Conservation (phyloP, 2,329 filamentous ascomycete species). For the Chrysoporthe cubensis region DNA sequence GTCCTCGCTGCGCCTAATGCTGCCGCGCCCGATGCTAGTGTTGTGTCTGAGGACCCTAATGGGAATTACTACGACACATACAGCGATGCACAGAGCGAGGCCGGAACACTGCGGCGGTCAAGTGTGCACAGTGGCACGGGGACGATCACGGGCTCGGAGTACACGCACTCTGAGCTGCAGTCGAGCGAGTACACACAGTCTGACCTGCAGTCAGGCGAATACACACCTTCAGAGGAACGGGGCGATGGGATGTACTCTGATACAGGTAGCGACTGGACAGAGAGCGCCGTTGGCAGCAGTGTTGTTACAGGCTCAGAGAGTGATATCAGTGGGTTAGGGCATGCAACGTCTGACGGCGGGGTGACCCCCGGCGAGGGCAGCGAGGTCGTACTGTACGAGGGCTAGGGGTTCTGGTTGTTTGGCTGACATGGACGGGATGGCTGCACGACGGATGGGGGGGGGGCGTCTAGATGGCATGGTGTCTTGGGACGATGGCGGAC, state of each 20-base stretch:
- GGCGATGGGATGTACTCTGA: conserved; percentile 38
- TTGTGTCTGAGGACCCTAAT: conserved; percentile 13
- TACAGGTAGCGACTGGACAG: conserved; percentile 53
- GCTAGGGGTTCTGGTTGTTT: conserved; percentile 5
- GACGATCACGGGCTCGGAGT: conserved; percentile 22
- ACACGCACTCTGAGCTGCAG: conserved; percentile 15
- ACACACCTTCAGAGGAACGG: conserved; percentile 30
- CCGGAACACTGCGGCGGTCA: conserved; percentile 52
- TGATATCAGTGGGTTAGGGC: conserved; percentile 18
- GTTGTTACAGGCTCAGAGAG: conserved; percentile 32
- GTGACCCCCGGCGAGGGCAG: conserved; percentile 20
- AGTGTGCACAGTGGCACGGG: conserved; percentile 36
- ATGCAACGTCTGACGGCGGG: conserved; percentile 19
- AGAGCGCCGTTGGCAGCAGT: conserved; percentile 42
- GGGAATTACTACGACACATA: conserved; percentile 17
- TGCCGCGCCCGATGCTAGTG: conserved; percentile 21
- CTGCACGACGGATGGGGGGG: not conserved
- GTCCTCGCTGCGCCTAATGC: conserved; percentile 24
- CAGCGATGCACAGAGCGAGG: conserved; percentile 51
- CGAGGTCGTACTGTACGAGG: conserved; percentile 33
- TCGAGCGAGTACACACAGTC: conserved; percentile 24
- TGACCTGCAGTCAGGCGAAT: conserved; percentile 12
- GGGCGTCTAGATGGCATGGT: not conserved
- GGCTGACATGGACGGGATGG: not conserved
- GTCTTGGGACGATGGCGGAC: not conserved